These are phyloP conservation scores for Euptelea pleiosperma DNA, from an alignment of 164 flowering plant genomes.

Conservation along the genomic window DNA sequence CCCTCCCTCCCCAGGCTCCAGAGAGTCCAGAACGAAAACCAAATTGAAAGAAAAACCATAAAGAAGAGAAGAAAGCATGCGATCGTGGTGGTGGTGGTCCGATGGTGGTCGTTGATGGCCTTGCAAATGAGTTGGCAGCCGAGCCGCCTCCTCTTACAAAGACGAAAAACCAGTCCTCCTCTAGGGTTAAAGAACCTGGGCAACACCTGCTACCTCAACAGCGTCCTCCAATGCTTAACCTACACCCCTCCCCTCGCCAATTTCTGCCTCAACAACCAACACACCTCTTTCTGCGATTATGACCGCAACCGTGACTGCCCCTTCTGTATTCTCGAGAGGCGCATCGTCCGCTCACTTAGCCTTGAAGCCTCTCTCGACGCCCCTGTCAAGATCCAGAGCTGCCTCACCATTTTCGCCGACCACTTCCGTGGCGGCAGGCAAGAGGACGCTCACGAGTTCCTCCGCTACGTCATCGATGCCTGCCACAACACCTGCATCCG, in stretches of 20 bases:
- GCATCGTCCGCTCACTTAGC: conserved; percentile 65
- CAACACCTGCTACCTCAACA: conserved; percentile 92
- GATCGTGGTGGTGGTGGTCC: conserved; percentile 24
- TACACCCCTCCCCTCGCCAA: conserved; percentile 97
- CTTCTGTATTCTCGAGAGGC: conserved; percentile 74
- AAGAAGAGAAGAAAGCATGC: conserved; percentile 15
- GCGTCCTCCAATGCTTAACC: conserved; percentile 97
- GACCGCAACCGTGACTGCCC: too few species aligned
- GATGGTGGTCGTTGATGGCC: conserved; percentile 49
- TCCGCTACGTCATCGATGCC: conserved; percentile 88
- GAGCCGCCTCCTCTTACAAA: conserved; percentile 42
- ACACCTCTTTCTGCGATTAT: conserved; percentile 62
- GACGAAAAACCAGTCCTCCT: conserved; percentile 58
- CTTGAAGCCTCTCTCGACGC: conserved; percentile 53
- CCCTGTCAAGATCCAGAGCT: conserved; percentile 65
- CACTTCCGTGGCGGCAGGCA: conserved; percentile 74
- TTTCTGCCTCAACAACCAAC: conserved; percentile 69
- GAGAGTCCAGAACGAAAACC: too few species aligned
- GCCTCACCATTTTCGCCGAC: conserved; percentile 62
- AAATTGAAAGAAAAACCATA: too few species aligned
- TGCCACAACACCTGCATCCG: conserved; percentile 81
- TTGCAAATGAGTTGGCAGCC: conserved; percentile 84
- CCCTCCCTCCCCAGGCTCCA: too few species aligned
- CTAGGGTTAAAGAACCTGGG: conserved; percentile 89
- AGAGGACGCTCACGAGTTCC: conserved; percentile 98